A percentile compares a stretch with the other conserved stretches of the same genome.
These are phyloP conservation scores for Funneliformis geosporum DNA, from an alignment of 192 early-diverging fungal genomes.

Conservation along the genomic window DNA sequence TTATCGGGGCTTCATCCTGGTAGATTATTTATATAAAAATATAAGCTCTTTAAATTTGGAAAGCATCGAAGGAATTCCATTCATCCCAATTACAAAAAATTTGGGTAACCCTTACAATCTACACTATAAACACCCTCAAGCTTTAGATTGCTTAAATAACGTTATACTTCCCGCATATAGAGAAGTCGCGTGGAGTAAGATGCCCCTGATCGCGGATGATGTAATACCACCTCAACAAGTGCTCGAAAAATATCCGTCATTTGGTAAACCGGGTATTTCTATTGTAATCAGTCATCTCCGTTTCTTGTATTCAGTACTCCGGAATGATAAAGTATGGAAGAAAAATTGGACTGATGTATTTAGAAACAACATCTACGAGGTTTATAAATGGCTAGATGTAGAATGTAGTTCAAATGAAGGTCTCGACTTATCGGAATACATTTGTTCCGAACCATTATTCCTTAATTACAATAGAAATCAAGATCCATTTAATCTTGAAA, in stretches of 20 bases:
- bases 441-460: neutral
- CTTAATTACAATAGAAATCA: neutral
- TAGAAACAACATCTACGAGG: neutral
- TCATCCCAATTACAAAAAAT: conserved; percentile 2
- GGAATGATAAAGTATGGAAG: neutral
- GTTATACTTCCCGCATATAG: conserved; percentile 8
- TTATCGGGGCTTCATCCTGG: neutral
- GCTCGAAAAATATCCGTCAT: neutral
- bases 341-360: neutral
- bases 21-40: conserved; percentile 17
- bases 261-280: neutral
- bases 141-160: conserved; percentile 9
- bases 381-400: conserved; percentile 10
- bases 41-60: neutral
- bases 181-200: conserved; percentile 19
- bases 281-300: neutral
- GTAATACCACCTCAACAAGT: neutral
- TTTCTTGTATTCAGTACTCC: neutral
- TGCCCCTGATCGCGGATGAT: neutral
- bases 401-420: conserved; percentile 2
- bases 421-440: neutral
- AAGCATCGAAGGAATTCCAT: neutral
- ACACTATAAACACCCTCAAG: neutral
- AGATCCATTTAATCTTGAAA: conserved; percentile 3
- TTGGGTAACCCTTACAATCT: neutral